Base-by-base conservation (phyloP, 2,329 filamentous ascomycete species). In the Pseudogymnoascus sp. region DNA sequence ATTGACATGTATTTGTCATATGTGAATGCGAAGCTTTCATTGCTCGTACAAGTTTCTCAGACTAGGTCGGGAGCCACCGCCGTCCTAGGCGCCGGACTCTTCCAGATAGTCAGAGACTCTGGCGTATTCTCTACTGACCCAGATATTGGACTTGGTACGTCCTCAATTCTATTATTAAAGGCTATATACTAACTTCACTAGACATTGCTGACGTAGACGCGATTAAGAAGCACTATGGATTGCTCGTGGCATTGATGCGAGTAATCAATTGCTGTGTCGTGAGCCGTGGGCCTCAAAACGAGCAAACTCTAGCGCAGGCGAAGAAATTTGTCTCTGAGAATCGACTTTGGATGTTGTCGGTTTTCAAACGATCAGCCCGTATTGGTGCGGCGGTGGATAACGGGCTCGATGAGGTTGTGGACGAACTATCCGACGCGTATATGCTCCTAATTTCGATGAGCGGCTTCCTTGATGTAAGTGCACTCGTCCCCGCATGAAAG, bases 91-190 rank as follows among this genome's bases (percentile, higher is more conserved):
- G 89, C 90, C 7, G 93, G 93, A 64, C 81, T 99, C 4, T 93
- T 99, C 77, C 83, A 87, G 47, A 83, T 90, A 0, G 78, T 97
- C 28, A 88, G 89, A 64, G 84, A 88, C 61, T 96, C 92, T 0
- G 85, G 86, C n/a, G 81, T 97, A 20, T 99, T 97, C 73, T 80
- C 86, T 7, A 89, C 89, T 11, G 94, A 99, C 72, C 94, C 94
- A 0, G 94, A 99, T 73, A 85, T 99, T 60, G 92, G 95, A 63
- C 85, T 92, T 62, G 82, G 82, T 82, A 71, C 69, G 75, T 71
- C 59, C n/a, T 25, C 54, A 30, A 6, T 16, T 33, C n/a, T 4
- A 36, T 25, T 22, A 43, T 43, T 16, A 25, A 30, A 7, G 47
- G 47, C 25, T 38, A 63, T 16, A 57, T 60, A 33, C 50, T 63